Base-by-base conservation (phyloP, 2,329 filamentous ascomycete species). In the Camillea tinctor region DNA sequence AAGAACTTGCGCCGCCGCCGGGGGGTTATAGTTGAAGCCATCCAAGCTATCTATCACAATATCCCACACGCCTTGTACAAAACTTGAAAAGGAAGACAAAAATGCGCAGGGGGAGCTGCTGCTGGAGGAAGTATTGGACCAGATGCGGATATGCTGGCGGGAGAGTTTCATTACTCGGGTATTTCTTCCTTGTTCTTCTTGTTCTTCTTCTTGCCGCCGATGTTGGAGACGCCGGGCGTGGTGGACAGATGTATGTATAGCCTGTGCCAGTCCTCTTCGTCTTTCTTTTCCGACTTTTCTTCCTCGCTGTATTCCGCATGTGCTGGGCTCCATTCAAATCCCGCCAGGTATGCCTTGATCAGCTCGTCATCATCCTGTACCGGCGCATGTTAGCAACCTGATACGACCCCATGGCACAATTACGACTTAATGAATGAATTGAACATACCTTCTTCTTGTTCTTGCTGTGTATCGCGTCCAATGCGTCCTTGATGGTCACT, bases 401-500 rank as follows among this genome's bases (percentile, higher is more conserved):
- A 50, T 19, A 15, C 9, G 13, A 20, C 13, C 44, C 53, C 30
- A 48, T 53, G 54, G 44, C 49, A 30, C 44, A 30, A 36, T 54
- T 58, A 11, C 36, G 54, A 20, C 19, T 22, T 55, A 56, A 56
- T 50, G 66, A 22, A 48, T 53, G 6, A 5, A 40, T 65, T 52
- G 17, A 53, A 59, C 87, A 69, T 78, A 93, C 94, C 86, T 93
- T 90, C 87, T 97, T 97, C 86, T 96, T 96, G 84, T 92, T 96
- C 69, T 91, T 86, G 83, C 97, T 97, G 84, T 97, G 84, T 79
- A 98, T 97, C 71, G 92, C 94, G 76, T 97, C 93, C 76, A 97
- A 75, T 60, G 93, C 93, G 77, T 98, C 94, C 83, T 97, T 97
- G 83, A 98, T 94, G 59, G 94, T 98, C 68, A 98, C 93, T 59